Evolutionary conservation across 257 asterid genomes (phyloP).

Genomic region (Misopates orontium): DNA sequence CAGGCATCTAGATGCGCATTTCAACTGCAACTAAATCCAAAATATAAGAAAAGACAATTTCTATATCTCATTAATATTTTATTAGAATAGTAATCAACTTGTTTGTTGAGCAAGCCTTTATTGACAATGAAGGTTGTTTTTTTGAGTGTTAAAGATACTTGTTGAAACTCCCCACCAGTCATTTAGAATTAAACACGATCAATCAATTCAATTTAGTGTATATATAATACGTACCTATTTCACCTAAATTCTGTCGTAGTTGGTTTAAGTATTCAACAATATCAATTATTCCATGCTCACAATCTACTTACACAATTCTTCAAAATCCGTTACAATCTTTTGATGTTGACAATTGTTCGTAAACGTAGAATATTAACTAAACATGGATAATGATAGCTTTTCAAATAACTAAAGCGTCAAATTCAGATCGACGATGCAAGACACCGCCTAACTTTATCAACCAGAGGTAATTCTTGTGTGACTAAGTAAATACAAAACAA

Average conservation of each 20-base stretch:
- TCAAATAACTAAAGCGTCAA: slow-evolving; percentile 33
- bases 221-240: slow-evolving; percentile 23
- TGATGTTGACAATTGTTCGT: slow-evolving; percentile 29
- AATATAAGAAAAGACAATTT: no score
- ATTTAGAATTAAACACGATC: slow-evolving; percentile 1
- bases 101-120: not conserved
- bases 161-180: not conserved
- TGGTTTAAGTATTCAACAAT: slow-evolving; percentile 9
- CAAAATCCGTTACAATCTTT: slow-evolving; percentile 15
- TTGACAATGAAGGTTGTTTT: not conserved
- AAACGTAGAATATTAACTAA: slow-evolving; percentile 18
- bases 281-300: slow-evolving; percentile 21
- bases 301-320: slow-evolving; percentile 37
- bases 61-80: no score
- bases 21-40: no score
- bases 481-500: no score
- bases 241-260: slow-evolving; percentile 35
- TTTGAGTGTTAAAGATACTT: not conserved
- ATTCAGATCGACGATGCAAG: not conserved
- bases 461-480: no score
- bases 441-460: no score
- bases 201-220: not conserved
- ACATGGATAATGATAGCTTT: slow-evolving; percentile 3
- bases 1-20: no score
- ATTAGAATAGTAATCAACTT: no score